Conservation (phyloP, 1,284 basidiomycete genomes). For the Taiwanofungus camphoratus region DNA sequence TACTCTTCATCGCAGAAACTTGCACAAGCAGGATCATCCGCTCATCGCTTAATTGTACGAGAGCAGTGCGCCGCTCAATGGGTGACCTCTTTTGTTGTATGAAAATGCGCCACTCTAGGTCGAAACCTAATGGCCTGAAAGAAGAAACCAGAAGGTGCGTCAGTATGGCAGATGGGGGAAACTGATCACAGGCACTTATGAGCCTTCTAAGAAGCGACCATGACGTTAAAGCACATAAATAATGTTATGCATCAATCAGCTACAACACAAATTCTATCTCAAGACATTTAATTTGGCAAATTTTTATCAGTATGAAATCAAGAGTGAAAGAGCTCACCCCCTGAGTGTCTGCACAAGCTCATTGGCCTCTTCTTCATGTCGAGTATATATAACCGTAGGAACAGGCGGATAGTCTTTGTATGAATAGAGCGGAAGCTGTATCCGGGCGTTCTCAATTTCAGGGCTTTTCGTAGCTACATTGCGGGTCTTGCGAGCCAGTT, state of each 20-base stretch:
- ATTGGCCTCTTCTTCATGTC: conserved; percentile 38
- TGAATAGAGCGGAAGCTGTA: conserved; percentile 30
- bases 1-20: conserved; percentile 49
- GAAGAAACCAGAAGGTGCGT: background rate
- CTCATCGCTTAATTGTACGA: conserved; percentile 47
- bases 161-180: background rate
- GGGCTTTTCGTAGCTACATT: background rate
- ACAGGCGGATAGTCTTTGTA: conserved; percentile 33
- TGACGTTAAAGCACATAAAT: background rate
- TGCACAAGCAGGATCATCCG: conserved; percentile 51
- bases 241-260: too few species aligned
- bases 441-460: conserved; percentile 9
- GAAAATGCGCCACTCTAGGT: conserved; percentile 53
- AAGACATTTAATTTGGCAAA: too few species aligned
- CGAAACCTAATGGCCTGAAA: conserved; percentile 49
- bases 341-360: conserved; percentile 34
- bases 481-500: background rate
- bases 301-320: too few species aligned
- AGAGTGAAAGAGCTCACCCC: conserved; percentile 26
- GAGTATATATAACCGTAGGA: conserved; percentile 36
- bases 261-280: too few species aligned
- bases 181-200: too few species aligned
- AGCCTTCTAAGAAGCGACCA: background rate
- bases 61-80: conserved; percentile 36
- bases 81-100: conserved; percentile 24